Base-by-base conservation (phyloP, 306 rosid species). In the Geum urbanum region DNA sequence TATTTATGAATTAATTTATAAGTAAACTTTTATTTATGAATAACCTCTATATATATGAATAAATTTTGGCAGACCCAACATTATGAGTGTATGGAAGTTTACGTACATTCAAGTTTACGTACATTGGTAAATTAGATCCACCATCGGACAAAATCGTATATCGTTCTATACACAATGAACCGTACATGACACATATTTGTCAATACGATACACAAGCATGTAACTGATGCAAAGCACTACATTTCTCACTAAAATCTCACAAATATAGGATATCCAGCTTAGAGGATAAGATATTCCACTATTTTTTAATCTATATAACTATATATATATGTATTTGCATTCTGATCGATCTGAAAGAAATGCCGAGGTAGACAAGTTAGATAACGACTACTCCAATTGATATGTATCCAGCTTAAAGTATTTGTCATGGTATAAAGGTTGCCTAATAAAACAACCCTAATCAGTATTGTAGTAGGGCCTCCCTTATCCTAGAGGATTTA, bases 361-460 rank as follows among this genome's bases (percentile, higher is more conserved):
- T 5, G 27, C 41, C 13, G n/a, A 57, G 63, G 8, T 12, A 24
- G 44, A 59, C 45, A 24, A 37, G 24, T 11, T 16, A 37, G 67
- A 39, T 10, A 24, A 69, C 27, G 24, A 53, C 5, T 1, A 44
- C 9, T 43, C 22, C 65, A 56, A 22, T 22, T 32, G 37, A 32
- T 32, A 16, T 70, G 22, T 15, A 2, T 15, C n/a, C 32, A 24
- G 32, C 27, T 56, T 55, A 65, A 44, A 70, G 63, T 54, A 18
- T 40, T 5, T 41, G 52, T 54, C 53, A 4, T 54, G 64, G 73
- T 41, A 22, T 52, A 41, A 32, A 37, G 18, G 37, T 19, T 7
- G 39, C 50, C 39, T 52, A 52, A 68, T 68, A 51, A 51, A 68
- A 52, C 49, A 37, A 52, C 10, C 71, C 49, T 60, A 60, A 2